Base-by-base conservation (phyloP, 1,139 yeast species). In the Kurtzmaniella quercitrusa region DNA sequence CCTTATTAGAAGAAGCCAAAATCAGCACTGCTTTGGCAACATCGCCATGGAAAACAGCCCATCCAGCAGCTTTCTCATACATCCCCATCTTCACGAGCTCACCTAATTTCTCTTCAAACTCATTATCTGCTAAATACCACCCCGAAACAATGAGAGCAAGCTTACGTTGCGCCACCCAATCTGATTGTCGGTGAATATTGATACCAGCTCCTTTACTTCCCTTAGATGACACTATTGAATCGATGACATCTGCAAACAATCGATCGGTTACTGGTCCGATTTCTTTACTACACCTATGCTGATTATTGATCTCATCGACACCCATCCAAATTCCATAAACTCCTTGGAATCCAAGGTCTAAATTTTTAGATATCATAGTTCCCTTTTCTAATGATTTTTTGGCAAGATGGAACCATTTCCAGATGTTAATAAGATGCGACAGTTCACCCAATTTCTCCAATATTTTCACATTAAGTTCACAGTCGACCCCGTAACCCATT, bases 11-110 rank as follows among this genome's bases (percentile, higher is more conserved):
- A 5, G 72, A 65, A 1, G 81, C 72, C 44, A 93, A 67, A 11
- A 89, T 83, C 29, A 79, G 81, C 9, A 91, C 86, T 0, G 97
- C 96, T 45, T 82, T 75, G 3, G 79, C 77, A 2, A 93, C 86
- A 60, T 90, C 87, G 2, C 96, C 96, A 59, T 89, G 94, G 62
- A 93, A 93, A 0, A 90, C 93, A 0, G 98, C 97, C 96, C 96
- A 89, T 0, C 95, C 98, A 0, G 98, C 98, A 1, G 98, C 98
- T 58, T 93, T 84, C 50, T 89, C 96, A 48, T 77, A 77, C 49
- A 79, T 77, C 0, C 89, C 93, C 23, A 70, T 64, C 0, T 68
- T 62, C 24, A 84, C 78, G 39, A 91, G 69, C 38, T 73, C 69
- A 31, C 69, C 67, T 41, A 88, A 75, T 51, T 85, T 82, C 39